Evolutionary conservation across 345 rosid species (phyloP), one percentile per base, ranked within the genome.

Genomic region (Anacardium occidentale): DNA sequence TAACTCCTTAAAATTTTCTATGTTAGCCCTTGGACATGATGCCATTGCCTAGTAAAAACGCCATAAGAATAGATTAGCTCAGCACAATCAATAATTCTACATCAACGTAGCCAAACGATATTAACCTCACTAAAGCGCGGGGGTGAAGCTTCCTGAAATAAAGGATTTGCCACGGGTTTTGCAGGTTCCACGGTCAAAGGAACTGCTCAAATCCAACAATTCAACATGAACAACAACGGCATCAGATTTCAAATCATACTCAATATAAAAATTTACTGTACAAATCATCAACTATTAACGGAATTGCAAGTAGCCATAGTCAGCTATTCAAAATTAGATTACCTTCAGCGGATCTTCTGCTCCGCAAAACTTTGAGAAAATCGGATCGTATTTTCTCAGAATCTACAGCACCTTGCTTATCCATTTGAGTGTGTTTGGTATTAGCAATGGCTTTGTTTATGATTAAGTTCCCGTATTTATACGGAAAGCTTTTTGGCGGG

Each of bases 1-100:
- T 17, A 80, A 73, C 29, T 89, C 87, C 62, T 88, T 86, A 24
- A 87, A 75, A 74, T 90, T 82, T 48, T 55, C 58, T 17, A 81
- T 78, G 50, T 82, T 54, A 58, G 55, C 87, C 70, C 79, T 89
- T 3, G 97, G 98, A 80, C 97, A 88, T 42, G 97, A 84, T 47
- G 78, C 87, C 89, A 91, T 83, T 64, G 68, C 93, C 99, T 95
- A 65, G 67, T 61, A 59, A 60, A 67, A 44, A 45, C 25, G 42
- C 68, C 17, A 53, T 20, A 13, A 14, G 29, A 0, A 7, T 37
- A 20, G 2, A 45, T 50, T 26, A 71, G 44, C 12, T 11, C 17
- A 44, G 11, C 4, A 21, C 0, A 51, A 37, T 50, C 59, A 47
- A 26, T 64, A 32, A 20, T 45, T 57, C 25, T 69, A 4, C 64